phyloP scores from a whole-genome alignment of 2,329 filamentous ascomycete genomes.

The Alternaria incomplexa region DNA sequence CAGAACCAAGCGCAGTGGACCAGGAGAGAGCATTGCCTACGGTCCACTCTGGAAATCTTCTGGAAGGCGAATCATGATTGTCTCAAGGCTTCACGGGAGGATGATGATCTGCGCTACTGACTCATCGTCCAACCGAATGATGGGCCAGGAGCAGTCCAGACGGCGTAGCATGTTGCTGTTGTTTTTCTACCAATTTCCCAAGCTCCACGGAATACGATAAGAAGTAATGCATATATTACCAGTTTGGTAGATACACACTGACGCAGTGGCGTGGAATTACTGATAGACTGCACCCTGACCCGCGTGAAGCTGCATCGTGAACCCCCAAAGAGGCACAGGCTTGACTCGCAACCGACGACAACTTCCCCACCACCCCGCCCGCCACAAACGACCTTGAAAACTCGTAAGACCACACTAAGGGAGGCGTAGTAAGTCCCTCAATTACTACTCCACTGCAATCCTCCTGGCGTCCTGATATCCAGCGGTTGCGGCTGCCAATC shows the following conservation, averaged over 20 bases:
- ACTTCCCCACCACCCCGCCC: not conserved
- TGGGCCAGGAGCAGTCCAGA: slow-evolving; percentile 1
- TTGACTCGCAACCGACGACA: not conserved
- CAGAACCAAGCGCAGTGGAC: not conserved
- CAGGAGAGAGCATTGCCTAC: not conserved
- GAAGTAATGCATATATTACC: not conserved
- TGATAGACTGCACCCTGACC: not conserved
- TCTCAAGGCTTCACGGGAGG: not conserved
- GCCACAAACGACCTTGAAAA: not conserved
- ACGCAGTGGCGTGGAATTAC: not conserved
- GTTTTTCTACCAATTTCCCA: not conserved
- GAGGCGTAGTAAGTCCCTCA: not conserved
- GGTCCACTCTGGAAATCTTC: slow-evolving; percentile 6
- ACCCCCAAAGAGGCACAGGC: not conserved
- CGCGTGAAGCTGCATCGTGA: not conserved
- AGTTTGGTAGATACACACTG: not conserved
- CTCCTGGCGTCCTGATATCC: not conserved
- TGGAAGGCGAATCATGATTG: slow-evolving; percentile 6
- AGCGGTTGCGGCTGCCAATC: not conserved
- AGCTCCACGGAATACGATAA: not conserved
- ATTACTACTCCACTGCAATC: not conserved
- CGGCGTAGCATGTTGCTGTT: not conserved
- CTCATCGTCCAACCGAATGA: slow-evolving; percentile 1
- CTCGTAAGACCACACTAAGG: not conserved
- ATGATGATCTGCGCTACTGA: slow-evolving; percentile 10